Evolutionary conservation across 2,329 filamentous ascomycete genomes (phyloP).

Genomic region (Fusarium compactum): DNA sequence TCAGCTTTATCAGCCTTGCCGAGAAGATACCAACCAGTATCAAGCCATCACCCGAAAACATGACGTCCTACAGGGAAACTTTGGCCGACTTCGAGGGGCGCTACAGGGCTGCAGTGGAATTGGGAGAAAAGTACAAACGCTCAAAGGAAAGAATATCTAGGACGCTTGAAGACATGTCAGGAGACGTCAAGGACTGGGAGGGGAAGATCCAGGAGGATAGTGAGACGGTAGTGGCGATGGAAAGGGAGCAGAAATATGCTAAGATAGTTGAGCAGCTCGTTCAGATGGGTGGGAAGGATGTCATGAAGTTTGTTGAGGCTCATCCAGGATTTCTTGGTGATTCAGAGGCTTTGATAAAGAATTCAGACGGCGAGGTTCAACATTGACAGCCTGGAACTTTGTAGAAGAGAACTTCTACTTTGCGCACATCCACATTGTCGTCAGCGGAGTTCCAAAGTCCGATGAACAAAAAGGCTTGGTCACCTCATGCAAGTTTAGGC

Average conservation of each 20-base stretch:
- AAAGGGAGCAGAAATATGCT: not conserved
- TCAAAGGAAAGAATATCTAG: not conserved
- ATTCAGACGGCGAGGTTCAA: not conserved
- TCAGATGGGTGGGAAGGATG: not conserved
- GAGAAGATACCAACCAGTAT: not conserved
- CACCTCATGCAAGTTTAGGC: not conserved
- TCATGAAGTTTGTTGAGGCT: not conserved
- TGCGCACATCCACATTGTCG: too few species aligned
- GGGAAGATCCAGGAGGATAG: not conserved
- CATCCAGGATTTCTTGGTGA: not conserved
- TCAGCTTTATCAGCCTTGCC: not conserved
- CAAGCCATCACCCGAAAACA: not conserved
- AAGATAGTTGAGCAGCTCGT: not conserved
- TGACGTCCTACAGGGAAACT: not conserved
- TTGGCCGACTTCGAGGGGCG: too few species aligned
- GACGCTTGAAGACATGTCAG: not conserved
- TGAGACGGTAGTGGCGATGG: not conserved
- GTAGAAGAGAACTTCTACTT: not conserved
- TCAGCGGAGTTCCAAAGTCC: too few species aligned
- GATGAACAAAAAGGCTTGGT: too few species aligned
- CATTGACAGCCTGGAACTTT: not conserved
- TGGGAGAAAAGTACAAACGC: not conserved
- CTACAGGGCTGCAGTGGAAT: too few species aligned
- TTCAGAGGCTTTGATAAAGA: not conserved
- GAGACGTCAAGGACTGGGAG: not conserved